Conservation (phyloP, 352 stramenopile species). For the Phytopythium kandeliae region DNA sequence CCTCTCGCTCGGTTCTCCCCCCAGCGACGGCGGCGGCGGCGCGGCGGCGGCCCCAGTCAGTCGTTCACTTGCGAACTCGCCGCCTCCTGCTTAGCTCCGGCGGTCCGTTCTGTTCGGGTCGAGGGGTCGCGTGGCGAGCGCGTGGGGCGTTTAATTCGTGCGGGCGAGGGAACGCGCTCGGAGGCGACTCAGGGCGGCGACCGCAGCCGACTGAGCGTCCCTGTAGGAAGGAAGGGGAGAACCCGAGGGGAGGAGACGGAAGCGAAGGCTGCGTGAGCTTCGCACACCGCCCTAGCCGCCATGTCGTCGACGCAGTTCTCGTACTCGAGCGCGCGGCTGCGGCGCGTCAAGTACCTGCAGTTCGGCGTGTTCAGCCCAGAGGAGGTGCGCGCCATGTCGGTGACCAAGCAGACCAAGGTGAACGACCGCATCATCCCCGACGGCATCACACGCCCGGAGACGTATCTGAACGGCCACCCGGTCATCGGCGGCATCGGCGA, state of each 20-base stretch:
- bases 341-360: slow-evolving; percentile 97
- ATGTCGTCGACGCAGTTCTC: slow-evolving; percentile 92
- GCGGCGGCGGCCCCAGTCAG: not conserved
- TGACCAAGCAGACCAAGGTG: slow-evolving; percentile 96
- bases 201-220: not conserved
- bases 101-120: slow-evolving; percentile 4
- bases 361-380: slow-evolving; percentile 98
- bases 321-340: slow-evolving; percentile 92
- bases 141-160: not conserved
- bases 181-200: slow-evolving; percentile 1
- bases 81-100: slow-evolving; percentile 38
- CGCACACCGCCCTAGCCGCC: no score
- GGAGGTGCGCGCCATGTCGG: slow-evolving; percentile 95
- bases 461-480: slow-evolving; percentile 90
- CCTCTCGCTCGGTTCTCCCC: slow-evolving; percentile 7
- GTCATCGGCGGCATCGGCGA: slow-evolving; percentile 98
- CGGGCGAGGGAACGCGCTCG: not conserved
- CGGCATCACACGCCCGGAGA: slow-evolving; percentile 90
- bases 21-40: no score
- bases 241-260: not conserved
- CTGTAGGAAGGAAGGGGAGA: not conserved
- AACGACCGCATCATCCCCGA: slow-evolving; percentile 96
- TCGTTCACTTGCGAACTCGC: slow-evolving; percentile 67
- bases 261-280: no score
- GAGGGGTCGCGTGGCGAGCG: slow-evolving; percentile 1